phyloP scores from a whole-genome alignment of 139 green algal species.

The Tetradesmus obliquus region DNA sequence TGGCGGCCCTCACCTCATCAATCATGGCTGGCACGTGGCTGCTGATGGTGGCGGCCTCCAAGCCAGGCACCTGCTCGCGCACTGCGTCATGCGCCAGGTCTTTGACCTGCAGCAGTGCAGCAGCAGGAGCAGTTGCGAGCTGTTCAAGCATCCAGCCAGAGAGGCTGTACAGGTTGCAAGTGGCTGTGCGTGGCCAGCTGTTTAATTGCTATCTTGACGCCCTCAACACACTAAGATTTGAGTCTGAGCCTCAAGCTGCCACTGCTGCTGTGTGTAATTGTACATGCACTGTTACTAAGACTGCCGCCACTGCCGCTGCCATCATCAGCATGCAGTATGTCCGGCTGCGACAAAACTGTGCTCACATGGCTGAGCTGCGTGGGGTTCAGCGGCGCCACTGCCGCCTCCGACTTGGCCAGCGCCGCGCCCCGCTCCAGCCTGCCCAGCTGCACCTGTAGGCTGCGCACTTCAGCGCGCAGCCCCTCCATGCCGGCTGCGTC shows the following conservation, averaged over 20 bases:
- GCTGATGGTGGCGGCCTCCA: conserved; percentile 9
- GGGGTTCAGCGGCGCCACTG: not conserved
- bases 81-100: conserved; percentile 15
- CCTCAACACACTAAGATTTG: too few relatives aligned
- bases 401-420: conserved; percentile 15
- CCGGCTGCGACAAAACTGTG: not conserved
- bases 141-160: not conserved
- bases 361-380: conserved; percentile 28
- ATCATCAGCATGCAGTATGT: not conserved
- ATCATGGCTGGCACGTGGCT: conserved; percentile 40
- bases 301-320: not conserved
- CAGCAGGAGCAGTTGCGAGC: not conserved
- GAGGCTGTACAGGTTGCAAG: not conserved
- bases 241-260: too few relatives aligned
- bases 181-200: not conserved
- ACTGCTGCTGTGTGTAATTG: too few relatives aligned
- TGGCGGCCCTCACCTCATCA: conserved; percentile 14
- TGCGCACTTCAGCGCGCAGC: not conserved
- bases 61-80: conserved; percentile 5
- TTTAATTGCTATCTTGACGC: not conserved
- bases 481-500: not conserved
- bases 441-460: conserved; percentile 27
- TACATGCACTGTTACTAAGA: not conserved
- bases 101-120: conserved; percentile 24
- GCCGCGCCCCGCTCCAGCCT: conserved; percentile 15